Conservation (phyloP, 1,139 yeast species). For the Eremothecium sinecaudum region DNA sequence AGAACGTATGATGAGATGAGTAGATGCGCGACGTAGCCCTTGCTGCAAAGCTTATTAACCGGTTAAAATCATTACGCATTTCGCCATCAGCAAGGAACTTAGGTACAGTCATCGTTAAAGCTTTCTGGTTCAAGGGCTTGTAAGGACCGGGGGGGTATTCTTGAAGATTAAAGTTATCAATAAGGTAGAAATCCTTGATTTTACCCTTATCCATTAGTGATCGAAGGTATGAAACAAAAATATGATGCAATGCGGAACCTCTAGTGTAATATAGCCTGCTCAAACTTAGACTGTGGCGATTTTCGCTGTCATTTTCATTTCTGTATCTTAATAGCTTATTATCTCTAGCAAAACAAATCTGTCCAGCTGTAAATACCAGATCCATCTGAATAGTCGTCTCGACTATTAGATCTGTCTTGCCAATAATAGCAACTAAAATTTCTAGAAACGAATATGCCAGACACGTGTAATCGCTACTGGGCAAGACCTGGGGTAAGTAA, state of each 20-base stretch:
- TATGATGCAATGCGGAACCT: constrained; percentile 26
- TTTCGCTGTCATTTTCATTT: constrained; percentile 7
- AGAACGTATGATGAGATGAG: constrained; percentile 30
- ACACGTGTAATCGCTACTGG: constrained; percentile 30
- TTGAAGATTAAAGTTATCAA: constrained; percentile 28
- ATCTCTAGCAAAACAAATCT: constrained; percentile 18
- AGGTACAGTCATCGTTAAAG: constrained; percentile 31
- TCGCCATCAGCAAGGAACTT: constrained; percentile 9
- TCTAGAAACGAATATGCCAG: constrained; percentile 31
- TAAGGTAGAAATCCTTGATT: constrained; percentile 23
- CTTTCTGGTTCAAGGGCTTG: constrained; percentile 28
- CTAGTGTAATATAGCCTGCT: constrained; percentile 13
- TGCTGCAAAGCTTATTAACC: constrained; percentile 28
- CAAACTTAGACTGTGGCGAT: constrained; percentile 12
- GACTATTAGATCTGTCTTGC: constrained; percentile 27
- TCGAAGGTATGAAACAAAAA: constrained; percentile 29
- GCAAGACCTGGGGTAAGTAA: constrained; percentile 27
- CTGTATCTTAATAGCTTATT: constrained; percentile 9
- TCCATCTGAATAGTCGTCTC: constrained; percentile 27
- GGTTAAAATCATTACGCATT: constrained; percentile 24
- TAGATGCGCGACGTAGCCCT: constrained; percentile 32
- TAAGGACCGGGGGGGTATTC: constrained; percentile 30
- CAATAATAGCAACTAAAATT: constrained; percentile 26
- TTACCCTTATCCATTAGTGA: constrained; percentile 27
- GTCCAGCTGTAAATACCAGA: constrained; percentile 31